These are phyloP conservation scores for Parachlorella kessleri DNA, from an alignment of 139 green algal genomes.

Conservation along the genomic window DNA sequence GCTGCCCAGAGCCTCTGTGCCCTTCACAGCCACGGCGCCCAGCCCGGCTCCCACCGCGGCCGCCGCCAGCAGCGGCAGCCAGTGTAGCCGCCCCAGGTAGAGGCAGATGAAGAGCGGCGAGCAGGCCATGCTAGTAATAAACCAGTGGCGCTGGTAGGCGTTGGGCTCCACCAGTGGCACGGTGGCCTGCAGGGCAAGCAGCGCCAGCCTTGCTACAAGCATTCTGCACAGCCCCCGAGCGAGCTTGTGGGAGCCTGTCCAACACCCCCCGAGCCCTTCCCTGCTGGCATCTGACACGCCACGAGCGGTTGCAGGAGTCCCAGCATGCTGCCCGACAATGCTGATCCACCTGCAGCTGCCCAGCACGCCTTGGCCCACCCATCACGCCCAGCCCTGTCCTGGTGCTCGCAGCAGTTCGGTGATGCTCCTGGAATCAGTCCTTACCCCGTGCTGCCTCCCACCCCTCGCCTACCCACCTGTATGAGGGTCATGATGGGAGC, in stretches of 20 bases:
- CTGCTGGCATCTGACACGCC: background rate
- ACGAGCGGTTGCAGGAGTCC: too few species aligned
- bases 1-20: background rate
- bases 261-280: background rate
- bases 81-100: constrained; percentile 29
- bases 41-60: background rate
- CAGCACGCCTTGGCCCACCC: too few species aligned
- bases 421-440: too few species aligned
- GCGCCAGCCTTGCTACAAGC: background rate
- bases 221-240: background rate
- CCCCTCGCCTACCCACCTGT: constrained; percentile 1
- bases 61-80: background rate
- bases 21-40: background rate
- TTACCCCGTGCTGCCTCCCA: too few species aligned
- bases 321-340: too few species aligned
- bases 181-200: constrained; percentile 32
- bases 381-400: too few species aligned
- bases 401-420: too few species aligned
- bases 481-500: constrained; percentile 17
- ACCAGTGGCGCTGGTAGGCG: constrained; percentile 67
- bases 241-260: too few species aligned
- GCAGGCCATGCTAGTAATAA: constrained; percentile 49
- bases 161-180: constrained; percentile 49
- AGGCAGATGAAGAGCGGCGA: constrained; percentile 47
- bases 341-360: too few species aligned